Evolutionary conservation across 1,284 basidiomycete species (phyloP), one percentile per base, ranked within the genome.

Genomic region (Athelia psychrophila): DNA sequence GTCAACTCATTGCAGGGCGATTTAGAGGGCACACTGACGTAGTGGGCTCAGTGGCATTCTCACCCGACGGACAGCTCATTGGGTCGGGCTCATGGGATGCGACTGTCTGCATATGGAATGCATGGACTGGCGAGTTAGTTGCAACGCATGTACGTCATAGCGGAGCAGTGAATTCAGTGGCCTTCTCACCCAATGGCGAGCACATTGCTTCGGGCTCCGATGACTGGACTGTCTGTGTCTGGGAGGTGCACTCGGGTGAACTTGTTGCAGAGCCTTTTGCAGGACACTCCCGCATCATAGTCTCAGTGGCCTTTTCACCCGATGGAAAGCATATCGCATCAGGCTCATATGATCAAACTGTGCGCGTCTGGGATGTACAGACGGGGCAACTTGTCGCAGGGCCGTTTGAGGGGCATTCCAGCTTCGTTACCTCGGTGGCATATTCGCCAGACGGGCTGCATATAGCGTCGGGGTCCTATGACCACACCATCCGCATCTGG

Each of bases 121-220:
- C 38, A 22, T n/a, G 6, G 8, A 42, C 38, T 6, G 20, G 38
- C n/a, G 8, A 42, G n/a, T 9, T 22, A 5, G 38, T n/a, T n/a
- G 38, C n/a, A 42, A 16, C 8, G 16, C 38, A 48, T 3, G 20
- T 32, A n/a, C 50, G 49, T 13, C 53, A 54, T 19, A 51, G 40
- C 16, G 3, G 13, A 5, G 5, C 15, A 19, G 55, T 56, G 18
- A 47, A 20, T 6, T 47, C 50, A 23, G 47, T 54, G 23, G 46
- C 46, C 24, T 35, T 45, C 22, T 49, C 51, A n/a, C 50, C 45
- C 15, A 57, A 60, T 49, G 58, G 58, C 3, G 36, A 30, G 44
- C 45, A 48, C 19, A 47, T 60, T 20, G 50, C 38, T 12, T 56
- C 58, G 3, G 56, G 50, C 16, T 57, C 57, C 9, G 18, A 51